Evolutionary conservation across 2,329 filamentous ascomycete species (phyloP).

Genomic region (Rhynchosporium secalis): DNA sequence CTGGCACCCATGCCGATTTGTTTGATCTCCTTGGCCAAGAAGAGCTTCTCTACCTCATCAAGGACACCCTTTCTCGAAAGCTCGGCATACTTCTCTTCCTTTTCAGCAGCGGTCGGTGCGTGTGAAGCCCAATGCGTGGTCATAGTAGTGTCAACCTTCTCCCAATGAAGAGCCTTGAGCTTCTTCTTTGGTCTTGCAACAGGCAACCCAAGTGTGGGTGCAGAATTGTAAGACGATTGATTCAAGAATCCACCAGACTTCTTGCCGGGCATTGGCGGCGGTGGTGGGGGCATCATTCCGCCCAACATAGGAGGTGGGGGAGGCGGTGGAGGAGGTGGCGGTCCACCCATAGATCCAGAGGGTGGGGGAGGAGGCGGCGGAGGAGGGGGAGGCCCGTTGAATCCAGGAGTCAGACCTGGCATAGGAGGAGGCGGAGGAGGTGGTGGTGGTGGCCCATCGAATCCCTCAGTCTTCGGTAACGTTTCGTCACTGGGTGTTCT

Average conservation of each 20-base stretch:
- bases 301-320: slow-evolving; percentile 44
- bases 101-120: slow-evolving; percentile 79
- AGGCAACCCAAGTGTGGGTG: slow-evolving; percentile 66
- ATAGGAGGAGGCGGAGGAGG: slow-evolving; percentile 43
- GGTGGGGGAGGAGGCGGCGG: slow-evolving; percentile 45
- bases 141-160: slow-evolving; percentile 91
- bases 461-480: slow-evolving; percentile 30
- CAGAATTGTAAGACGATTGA: slow-evolving; percentile 51
- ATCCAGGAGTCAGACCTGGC: slow-evolving; percentile 39
- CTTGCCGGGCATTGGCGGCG: slow-evolving; percentile 64
- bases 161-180: slow-evolving; percentile 98
- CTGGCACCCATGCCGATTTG: slow-evolving; percentile 66
- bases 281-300: slow-evolving; percentile 51
- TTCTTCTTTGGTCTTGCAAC: slow-evolving; percentile 96
- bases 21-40: slow-evolving; percentile 96
- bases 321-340: slow-evolving; percentile 46
- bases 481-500: slow-evolving; percentile 50
- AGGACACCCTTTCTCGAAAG: slow-evolving; percentile 92
- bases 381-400: slow-evolving; percentile 41
- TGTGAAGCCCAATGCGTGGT: slow-evolving; percentile 92
- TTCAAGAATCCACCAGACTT: slow-evolving; percentile 77
- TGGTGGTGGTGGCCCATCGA: slow-evolving; percentile 42
- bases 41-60: slow-evolving; percentile 96
- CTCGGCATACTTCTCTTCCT: slow-evolving; percentile 94
- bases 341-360: slow-evolving; percentile 38